These are phyloP conservation scores for Mortierella antarctica DNA, from an alignment of 192 early-diverging fungal species.

Conservation along the genomic window DNA sequence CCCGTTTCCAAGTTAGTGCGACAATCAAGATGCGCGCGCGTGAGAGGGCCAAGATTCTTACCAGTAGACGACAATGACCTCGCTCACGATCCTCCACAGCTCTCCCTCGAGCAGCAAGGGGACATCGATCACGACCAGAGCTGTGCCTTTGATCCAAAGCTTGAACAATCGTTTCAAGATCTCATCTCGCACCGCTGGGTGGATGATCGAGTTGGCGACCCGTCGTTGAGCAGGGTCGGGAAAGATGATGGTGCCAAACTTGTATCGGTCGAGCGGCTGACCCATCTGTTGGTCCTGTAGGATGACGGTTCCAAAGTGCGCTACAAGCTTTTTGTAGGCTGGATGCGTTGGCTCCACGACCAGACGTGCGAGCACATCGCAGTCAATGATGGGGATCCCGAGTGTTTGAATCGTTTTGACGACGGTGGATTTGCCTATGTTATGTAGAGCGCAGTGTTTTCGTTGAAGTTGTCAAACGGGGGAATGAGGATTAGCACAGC, in stretches of 20 bases:
- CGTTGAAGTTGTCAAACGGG: background rate
- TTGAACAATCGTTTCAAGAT: constrained; percentile 76
- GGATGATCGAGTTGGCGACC: constrained; percentile 84
- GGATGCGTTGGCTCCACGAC: constrained; percentile 82
- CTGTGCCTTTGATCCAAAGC: constrained; percentile 75
- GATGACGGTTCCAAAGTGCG: constrained; percentile 79
- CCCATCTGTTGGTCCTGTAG: constrained; percentile 59
- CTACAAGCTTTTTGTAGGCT: constrained; percentile 77
- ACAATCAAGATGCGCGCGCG: background rate
- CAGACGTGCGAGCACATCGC: constrained; percentile 89
- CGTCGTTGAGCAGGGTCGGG: constrained; percentile 74
- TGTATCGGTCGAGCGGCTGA: constrained; percentile 74
- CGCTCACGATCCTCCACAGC: constrained; percentile 76
- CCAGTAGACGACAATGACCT: constrained; percentile 86
- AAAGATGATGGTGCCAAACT: constrained; percentile 87
- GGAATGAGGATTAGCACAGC: background rate
- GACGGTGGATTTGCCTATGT: constrained; percentile 88
- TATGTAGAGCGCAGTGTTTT: background rate
- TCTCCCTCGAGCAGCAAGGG: constrained; percentile 93
- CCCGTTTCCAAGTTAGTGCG: background rate
- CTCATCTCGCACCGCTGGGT: constrained; percentile 88
- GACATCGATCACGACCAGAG: constrained; percentile 86
- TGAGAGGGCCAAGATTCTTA: constrained; percentile 36
- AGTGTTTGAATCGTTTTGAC: constrained; percentile 67
- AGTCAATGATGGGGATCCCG: constrained; percentile 86